Percentiles rank a stretch among this genome's conserved stretches.
Conservation (phyloP, 1,284 basidiomycete genomes). For the Tausonia pullulans region DNA sequence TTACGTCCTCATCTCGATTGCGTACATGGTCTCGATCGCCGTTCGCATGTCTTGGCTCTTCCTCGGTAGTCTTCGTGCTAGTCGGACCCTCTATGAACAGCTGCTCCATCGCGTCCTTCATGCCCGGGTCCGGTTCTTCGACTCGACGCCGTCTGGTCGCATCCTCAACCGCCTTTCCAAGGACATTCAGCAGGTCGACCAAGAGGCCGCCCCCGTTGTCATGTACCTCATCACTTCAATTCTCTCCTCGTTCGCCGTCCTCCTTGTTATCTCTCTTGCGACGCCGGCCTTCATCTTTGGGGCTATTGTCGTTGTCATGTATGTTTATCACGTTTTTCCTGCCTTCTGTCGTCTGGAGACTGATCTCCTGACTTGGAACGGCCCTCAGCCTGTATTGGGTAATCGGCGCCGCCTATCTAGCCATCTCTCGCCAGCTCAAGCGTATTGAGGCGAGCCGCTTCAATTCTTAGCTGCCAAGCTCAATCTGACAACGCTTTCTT, state of each 20-base stretch:
- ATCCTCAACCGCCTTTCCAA: slow-evolving; percentile 41
- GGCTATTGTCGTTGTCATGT: slow-evolving; percentile 31
- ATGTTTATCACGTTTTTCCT: not conserved
- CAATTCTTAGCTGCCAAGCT: no score
- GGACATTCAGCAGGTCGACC: slow-evolving; percentile 41
- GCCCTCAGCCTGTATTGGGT: slow-evolving; percentile 30
- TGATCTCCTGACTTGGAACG: not conserved
- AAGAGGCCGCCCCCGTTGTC: slow-evolving; percentile 31
- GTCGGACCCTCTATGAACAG: slow-evolving; percentile 26
- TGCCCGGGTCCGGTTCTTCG: slow-evolving; percentile 29
- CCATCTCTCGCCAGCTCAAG: slow-evolving; percentile 43
- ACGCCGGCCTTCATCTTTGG: slow-evolving; percentile 35
- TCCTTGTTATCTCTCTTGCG: slow-evolving; percentile 30
- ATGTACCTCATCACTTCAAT: slow-evolving; percentile 20
- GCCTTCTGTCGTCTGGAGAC: no score
- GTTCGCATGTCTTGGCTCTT: slow-evolving; percentile 27
- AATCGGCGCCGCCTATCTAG: slow-evolving; percentile 38
- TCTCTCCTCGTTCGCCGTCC: slow-evolving; percentile 21
- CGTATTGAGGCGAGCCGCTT: slow-evolving; percentile 34
- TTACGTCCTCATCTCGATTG: slow-evolving; percentile 27
- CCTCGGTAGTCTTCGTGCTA: slow-evolving; percentile 29
- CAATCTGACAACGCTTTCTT: no score
- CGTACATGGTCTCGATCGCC: slow-evolving; percentile 30
- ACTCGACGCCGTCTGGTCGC: slow-evolving; percentile 37
- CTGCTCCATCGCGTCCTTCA: slow-evolving; percentile 27